These are phyloP conservation scores for Solanum hybrid DNA, from an alignment of 305 asterid genomes.

Conservation along the genomic window DNA sequence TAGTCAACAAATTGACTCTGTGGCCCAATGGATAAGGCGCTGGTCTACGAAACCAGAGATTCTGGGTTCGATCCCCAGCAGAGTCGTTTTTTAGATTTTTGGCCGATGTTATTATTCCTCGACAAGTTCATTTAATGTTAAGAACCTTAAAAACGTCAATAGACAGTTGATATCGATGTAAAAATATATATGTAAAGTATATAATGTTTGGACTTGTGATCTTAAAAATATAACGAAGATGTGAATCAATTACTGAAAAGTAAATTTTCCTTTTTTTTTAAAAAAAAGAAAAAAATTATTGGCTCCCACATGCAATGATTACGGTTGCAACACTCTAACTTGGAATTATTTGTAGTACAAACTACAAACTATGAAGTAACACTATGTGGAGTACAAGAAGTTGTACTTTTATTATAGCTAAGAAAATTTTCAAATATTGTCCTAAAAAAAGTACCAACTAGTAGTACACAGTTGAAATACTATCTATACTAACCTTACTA, in stretches of 20 bases:
- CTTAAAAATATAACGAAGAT: no score
- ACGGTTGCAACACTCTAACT: neutral
- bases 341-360: neutral
- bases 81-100: slow-evolving; percentile 38
- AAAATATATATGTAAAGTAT: no score
- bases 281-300: neutral
- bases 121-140: neutral
- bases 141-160: no score
- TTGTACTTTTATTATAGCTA: neutral
- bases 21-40: slow-evolving; percentile 99
- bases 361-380: neutral
- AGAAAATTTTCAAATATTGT: neutral
- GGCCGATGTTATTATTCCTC: neutral
- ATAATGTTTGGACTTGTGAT: no score
- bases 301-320: neutral
- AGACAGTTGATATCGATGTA: no score
- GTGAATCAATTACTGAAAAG: neutral
- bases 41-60: slow-evolving; percentile 99
- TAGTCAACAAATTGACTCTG: slow-evolving; percentile 27
- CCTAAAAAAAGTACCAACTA: neutral
- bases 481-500: neutral
- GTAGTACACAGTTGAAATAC: neutral
- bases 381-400: neutral
- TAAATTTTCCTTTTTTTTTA: neutral
- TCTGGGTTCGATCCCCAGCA: slow-evolving; percentile 99